Conservation (phyloP, 371 early-diverging fungal species). For the Massospora cicadina region DNA sequence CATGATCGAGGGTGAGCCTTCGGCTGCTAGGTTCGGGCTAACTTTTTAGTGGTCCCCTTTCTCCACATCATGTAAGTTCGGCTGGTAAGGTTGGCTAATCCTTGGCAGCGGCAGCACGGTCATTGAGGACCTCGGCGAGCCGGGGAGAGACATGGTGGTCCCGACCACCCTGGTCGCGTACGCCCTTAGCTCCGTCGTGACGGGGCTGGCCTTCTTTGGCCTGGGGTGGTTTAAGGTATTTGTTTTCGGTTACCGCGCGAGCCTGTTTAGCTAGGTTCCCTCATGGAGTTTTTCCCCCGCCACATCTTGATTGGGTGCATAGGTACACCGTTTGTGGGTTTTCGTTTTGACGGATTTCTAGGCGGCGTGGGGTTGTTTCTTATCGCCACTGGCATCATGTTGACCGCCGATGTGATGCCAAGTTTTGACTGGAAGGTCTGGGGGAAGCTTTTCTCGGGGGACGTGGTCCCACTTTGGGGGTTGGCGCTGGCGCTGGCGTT, state of each 20-base stretch:
- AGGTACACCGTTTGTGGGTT: slow-evolving; percentile 21
- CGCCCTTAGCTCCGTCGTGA: slow-evolving; percentile 63
- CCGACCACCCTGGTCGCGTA: slow-evolving; percentile 84
- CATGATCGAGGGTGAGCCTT: slow-evolving; percentile 73
- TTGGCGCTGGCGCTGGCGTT: slow-evolving; percentile 52
- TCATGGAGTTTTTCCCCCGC: slow-evolving; percentile 85
- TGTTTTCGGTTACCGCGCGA: background rate
- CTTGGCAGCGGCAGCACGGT: slow-evolving; percentile 41
- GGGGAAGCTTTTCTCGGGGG: slow-evolving; percentile 29
- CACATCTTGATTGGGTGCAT: slow-evolving; percentile 92
- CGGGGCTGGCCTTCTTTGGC: slow-evolving; percentile 71
- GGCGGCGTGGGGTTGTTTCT: slow-evolving; percentile 88
- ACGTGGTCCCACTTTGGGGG: slow-evolving; percentile 58
- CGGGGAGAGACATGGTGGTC: slow-evolving; percentile 41
- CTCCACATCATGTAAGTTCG: slow-evolving; percentile 63
- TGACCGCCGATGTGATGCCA: slow-evolving; percentile 46
- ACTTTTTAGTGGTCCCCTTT: slow-evolving; percentile 53
- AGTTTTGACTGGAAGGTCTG: slow-evolving; percentile 30
- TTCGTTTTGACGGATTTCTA: slow-evolving; percentile 9
- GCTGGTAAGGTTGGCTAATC: background rate
- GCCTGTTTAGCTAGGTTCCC: slow-evolving; percentile 30
- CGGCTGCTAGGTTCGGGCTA: background rate
- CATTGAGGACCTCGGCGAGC: slow-evolving; percentile 31
- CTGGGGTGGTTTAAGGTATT: slow-evolving; percentile 60
- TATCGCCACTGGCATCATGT: slow-evolving; percentile 77